Base-by-base conservation (phyloP, 495 filamentous ascomycete genomes). In the Penicillium soppii region DNA sequence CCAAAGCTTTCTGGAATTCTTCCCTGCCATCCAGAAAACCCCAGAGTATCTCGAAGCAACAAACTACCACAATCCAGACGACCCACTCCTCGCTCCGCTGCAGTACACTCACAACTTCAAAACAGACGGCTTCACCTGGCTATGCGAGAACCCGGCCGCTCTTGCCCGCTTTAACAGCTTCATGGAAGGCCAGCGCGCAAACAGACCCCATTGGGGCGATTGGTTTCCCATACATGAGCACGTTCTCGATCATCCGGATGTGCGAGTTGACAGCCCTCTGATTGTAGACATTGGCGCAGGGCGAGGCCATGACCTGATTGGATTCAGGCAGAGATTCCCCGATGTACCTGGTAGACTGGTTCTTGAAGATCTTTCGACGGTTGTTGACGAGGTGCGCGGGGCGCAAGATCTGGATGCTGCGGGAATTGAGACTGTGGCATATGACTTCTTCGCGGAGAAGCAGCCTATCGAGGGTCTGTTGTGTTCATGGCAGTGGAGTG, bases 231-330 rank as follows among this genome's bases (percentile, higher is more conserved):
- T 70, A 4, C 54, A 52, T 2, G 55, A 68, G 37, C 56, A 45
- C 16, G 30, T 70, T 15, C 38, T 62, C 23, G 49, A 60, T 43
- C 52, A 40, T 22, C 44, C 57, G 2, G 57, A 38, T 21, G 21
- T 30, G 7, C 29, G 13, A 21, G 2, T 32, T 13, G 52, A 71
- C 1, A 48, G 52, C 4, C 65, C 71, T 2, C 53, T 84, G 6
- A 33, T 84, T 1, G 78, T 83, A 9, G 82, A 85, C 58, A 63
- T 82, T 9, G 80, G 68, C 40, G 81, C 74, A 15, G 68, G 66
- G 7, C 49, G 62, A 4, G 80, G 81, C 0, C 73, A 81, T 45
- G 75, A 82, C 47, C 38, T 78, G 15, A 54, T 68, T 21, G 64
- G 57, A 10, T 45, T 81, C 26, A 53, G 40, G 21, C 16, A 57